phyloP scores from a whole-genome alignment of 176 grass and related monocot genomes.

The Chrysopogon serrulatus region DNA sequence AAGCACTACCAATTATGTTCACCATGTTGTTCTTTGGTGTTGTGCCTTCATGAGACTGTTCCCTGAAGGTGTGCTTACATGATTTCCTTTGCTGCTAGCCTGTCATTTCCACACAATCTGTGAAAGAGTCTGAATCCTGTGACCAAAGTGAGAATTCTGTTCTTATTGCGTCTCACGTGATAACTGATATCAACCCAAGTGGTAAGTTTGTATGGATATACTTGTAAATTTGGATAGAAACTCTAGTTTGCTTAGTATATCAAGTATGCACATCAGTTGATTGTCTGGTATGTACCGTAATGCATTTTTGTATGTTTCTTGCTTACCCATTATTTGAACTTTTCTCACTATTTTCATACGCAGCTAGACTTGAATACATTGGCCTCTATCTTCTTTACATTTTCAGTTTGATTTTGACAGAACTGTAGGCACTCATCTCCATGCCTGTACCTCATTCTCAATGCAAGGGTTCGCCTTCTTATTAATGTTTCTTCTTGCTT shows the following conservation, averaged over 20 bases:
- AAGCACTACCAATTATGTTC: neutral
- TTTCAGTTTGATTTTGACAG: neutral
- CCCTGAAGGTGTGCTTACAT: neutral
- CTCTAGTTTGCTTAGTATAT: neutral
- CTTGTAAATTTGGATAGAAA: neutral
- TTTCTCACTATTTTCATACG: neutral
- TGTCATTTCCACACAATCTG: neutral
- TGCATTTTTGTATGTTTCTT: neutral
- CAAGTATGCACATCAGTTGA: neutral
- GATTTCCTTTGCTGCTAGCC: neutral
- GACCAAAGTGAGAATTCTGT: neutral
- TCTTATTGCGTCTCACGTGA: neutral
- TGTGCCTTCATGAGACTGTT: neutral
- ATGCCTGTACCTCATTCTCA: neutral
- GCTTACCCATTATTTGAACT: neutral
- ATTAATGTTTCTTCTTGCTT: constrained; percentile 1
- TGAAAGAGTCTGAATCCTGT: neutral
- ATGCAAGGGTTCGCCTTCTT: neutral
- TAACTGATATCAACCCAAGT: neutral
- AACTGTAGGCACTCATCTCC: neutral
- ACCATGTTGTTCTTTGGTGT: neutral
- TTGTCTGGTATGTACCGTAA: neutral
- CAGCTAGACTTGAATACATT: neutral
- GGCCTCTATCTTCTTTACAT: neutral
- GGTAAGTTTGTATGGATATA: neutral